phyloP scores from a whole-genome alignment of 352 stramenopile genomes.

The Lagenidium giganteum region DNA sequence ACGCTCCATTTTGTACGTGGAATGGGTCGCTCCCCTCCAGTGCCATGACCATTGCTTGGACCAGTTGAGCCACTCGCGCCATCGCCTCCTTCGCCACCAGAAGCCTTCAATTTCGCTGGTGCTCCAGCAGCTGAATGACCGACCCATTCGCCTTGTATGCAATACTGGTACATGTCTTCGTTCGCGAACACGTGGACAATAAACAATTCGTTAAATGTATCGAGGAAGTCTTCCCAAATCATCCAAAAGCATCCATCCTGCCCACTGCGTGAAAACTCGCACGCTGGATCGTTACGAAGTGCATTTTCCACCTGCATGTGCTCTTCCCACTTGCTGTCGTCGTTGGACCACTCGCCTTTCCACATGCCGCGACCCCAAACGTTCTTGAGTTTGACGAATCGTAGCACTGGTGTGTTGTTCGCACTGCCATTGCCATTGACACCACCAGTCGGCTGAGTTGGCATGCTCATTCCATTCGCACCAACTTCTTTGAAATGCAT shows the following conservation, averaged over 20 bases:
- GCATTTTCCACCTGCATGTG: slow-evolving; percentile 66
- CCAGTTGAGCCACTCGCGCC: neutral
- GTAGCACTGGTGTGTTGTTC: slow-evolving; percentile 22
- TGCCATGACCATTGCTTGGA: too few species aligned
- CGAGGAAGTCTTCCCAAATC: slow-evolving; percentile 69
- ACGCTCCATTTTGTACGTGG: slow-evolving; percentile 64
- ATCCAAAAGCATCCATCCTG: slow-evolving; percentile 83
- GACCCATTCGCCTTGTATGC: slow-evolving; percentile 40
- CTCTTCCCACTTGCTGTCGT: slow-evolving; percentile 83
- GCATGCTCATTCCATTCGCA: too few species aligned
- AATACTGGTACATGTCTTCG: slow-evolving; percentile 45
- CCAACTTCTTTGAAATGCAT: slow-evolving; percentile 62
- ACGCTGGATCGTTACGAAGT: slow-evolving; percentile 48
- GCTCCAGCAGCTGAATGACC: slow-evolving; percentile 28
- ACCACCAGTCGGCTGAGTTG: too few species aligned
- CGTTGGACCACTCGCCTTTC: slow-evolving; percentile 80
- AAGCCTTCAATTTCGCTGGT: slow-evolving; percentile 8
- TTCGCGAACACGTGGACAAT: slow-evolving; percentile 37
- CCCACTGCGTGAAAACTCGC: slow-evolving; percentile 62
- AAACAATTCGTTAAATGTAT: slow-evolving; percentile 69
- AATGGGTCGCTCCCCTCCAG: slow-evolving; percentile 30
- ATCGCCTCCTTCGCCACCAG: neutral
- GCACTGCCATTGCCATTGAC: neutral
- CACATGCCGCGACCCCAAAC: slow-evolving; percentile 76
- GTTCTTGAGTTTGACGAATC: slow-evolving; percentile 79